These are phyloP conservation scores for Capsicum rhomboideum DNA, from an alignment of 257 asterid genomes.

Conservation along the genomic window DNA sequence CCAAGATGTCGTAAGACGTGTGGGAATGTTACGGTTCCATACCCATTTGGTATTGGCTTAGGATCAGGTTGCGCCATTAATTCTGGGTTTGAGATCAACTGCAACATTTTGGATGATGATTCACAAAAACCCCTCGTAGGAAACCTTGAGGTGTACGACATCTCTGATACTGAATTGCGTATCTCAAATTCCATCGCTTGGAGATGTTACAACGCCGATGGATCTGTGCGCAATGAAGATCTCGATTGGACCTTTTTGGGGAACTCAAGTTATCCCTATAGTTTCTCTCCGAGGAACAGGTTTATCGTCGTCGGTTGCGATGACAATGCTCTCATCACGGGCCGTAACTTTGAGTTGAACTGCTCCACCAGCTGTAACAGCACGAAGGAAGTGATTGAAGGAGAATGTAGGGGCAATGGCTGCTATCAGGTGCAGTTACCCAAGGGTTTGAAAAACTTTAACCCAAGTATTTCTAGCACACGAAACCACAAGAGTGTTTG, in stretches of 20 bases:
- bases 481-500: neutral
- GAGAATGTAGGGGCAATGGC: conserved; percentile 1
- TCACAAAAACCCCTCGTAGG: neutral
- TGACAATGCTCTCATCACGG: neutral
- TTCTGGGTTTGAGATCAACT: conserved; percentile 25
- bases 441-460: neutral
- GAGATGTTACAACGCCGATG: conserved; percentile 32
- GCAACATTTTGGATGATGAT: conserved; percentile 15
- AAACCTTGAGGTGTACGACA: conserved; percentile 14
- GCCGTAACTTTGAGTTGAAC: neutral
- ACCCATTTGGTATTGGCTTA: conserved; percentile 36
- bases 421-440: conserved; percentile 5
- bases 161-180: conserved; percentile 44
- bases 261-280: neutral
- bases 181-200: conserved; percentile 31
- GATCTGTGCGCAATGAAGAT: neutral
- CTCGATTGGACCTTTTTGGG: neutral
- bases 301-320: conserved; percentile 10
- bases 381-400: neutral
- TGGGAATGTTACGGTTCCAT: conserved; percentile 40
- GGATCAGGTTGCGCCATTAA: conserved; percentile 25
- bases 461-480: neutral
- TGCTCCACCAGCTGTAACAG: neutral
- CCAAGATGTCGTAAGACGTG: conserved; percentile 36
- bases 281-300: conserved; percentile 1